phyloP scores from a whole-genome alignment of 1,284 basidiomycete genomes.

The Neotropicomus parvogracilis region DNA sequence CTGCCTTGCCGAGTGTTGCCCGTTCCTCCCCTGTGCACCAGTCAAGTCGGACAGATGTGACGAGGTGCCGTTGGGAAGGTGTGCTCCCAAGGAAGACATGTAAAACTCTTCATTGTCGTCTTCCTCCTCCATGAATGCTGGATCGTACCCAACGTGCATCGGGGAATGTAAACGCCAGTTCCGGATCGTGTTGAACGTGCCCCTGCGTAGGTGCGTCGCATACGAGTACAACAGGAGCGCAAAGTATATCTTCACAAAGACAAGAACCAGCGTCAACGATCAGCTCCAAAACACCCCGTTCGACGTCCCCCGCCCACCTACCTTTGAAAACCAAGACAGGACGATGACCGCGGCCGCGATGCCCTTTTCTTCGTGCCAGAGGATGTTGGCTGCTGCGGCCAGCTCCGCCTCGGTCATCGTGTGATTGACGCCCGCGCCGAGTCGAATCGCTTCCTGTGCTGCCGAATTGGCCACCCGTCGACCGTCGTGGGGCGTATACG shows the following conservation, averaged over 20 bases:
- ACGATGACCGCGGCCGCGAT: slow-evolving; percentile 76
- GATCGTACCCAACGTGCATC: slow-evolving; percentile 38
- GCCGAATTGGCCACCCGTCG: slow-evolving; percentile 72
- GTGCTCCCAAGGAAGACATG: slow-evolving; percentile 52
- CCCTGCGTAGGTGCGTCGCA: slow-evolving; percentile 87
- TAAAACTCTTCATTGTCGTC: slow-evolving; percentile 65
- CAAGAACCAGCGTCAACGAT: slow-evolving; percentile 7
- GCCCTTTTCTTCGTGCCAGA: slow-evolving; percentile 91
- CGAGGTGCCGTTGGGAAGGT: slow-evolving; percentile 33
- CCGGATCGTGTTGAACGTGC: slow-evolving; percentile 84
- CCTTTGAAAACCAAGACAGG: slow-evolving; percentile 87
- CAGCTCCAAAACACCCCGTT: not conserved
- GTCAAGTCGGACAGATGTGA: slow-evolving; percentile 59
- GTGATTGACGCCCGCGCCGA: slow-evolving; percentile 46
- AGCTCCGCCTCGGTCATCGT: slow-evolving; percentile 64
- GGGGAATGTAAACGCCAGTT: slow-evolving; percentile 42
- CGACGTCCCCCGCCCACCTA: slow-evolving; percentile 44
- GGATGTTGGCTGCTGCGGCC: slow-evolving; percentile 64
- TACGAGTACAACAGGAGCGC: slow-evolving; percentile 90
- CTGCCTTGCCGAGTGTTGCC: slow-evolving; percentile 24
- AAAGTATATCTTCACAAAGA: slow-evolving; percentile 79
- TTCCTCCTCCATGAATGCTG: slow-evolving; percentile 49
- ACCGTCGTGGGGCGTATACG: slow-evolving; percentile 89
- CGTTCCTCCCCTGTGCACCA: slow-evolving; percentile 41
- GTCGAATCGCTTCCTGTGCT: slow-evolving; percentile 82